Percentiles rank a stretch among this genome's conserved stretches.
These are phyloP conservation scores for Fusarium paranaense DNA, from an alignment of 2,329 filamentous ascomycete genomes.

Conservation along the genomic window DNA sequence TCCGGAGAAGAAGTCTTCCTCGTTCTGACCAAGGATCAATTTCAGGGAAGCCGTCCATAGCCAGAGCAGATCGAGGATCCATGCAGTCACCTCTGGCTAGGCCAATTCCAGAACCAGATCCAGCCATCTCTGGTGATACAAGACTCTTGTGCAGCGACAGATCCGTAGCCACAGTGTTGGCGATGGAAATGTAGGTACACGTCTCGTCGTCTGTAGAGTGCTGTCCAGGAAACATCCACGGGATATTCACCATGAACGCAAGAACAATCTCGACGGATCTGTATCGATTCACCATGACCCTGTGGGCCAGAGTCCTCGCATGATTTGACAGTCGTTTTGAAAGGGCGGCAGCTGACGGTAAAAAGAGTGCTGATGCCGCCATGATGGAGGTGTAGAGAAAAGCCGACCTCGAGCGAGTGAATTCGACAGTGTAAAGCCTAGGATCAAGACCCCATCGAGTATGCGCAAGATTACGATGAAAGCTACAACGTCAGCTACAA, in stretches of 20 bases:
- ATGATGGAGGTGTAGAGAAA: constrained; percentile 80
- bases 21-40: constrained; percentile 70
- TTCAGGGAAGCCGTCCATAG: constrained; percentile 75
- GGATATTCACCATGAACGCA: constrained; percentile 80
- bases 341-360: constrained; percentile 71
- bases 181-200: constrained; percentile 77
- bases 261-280: constrained; percentile 80
- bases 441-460: constrained; percentile 81
- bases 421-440: constrained; percentile 71
- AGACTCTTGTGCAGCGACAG: constrained; percentile 78
- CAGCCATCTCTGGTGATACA: constrained; percentile 62
- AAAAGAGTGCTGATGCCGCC: constrained; percentile 75
- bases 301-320: constrained; percentile 70
- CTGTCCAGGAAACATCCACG: constrained; percentile 77
- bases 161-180: constrained; percentile 76
- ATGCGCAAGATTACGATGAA: constrained; percentile 76
- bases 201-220: constrained; percentile 80
- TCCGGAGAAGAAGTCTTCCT: constrained; percentile 70
- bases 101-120: constrained; percentile 56
- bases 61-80: constrained; percentile 72
- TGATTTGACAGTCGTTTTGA: constrained; percentile 75
- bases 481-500: constrained; percentile 57
- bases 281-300: constrained; percentile 70
- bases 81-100: constrained; percentile 76
- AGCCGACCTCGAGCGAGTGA: constrained; percentile 74